Percentiles rank a stretch among this genome's conserved stretches.
Evolutionary conservation across 2,329 filamentous ascomycete genomes (phyloP).

Genomic region (Beauveria pseudobassiana): DNA sequence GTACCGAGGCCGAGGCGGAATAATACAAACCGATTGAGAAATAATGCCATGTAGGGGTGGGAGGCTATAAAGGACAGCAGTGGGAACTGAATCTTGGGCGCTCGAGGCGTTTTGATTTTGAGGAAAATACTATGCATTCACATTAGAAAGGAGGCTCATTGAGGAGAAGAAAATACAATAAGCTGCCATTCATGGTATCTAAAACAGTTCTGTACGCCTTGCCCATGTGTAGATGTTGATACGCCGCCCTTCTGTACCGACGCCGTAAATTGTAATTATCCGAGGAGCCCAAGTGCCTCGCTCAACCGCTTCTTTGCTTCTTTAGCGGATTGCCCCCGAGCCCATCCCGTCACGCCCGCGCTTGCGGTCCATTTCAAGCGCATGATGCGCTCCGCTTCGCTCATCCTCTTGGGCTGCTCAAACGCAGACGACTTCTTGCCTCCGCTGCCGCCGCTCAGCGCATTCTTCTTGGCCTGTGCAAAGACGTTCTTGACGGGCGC

Average conservation of each 20-base stretch:
- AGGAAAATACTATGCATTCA: neutral
- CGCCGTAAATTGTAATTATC: neutral
- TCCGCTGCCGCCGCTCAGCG: slow-evolving; percentile 45
- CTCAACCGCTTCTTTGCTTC: slow-evolving; percentile 36
- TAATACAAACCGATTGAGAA: neutral
- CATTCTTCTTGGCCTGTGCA: slow-evolving; percentile 59
- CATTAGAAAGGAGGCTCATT: neutral
- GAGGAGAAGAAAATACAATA: slow-evolving; percentile 5
- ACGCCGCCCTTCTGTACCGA: neutral
- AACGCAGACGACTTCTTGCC: slow-evolving; percentile 53
- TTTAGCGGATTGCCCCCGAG: slow-evolving; percentile 37
- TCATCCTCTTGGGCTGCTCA: slow-evolving; percentile 72
- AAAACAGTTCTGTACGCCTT: slow-evolving; percentile 10
- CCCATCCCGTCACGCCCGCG: slow-evolving; percentile 43
- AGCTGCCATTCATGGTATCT: slow-evolving; percentile 23
- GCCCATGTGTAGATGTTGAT: neutral
- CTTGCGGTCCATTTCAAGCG: slow-evolving; percentile 69
- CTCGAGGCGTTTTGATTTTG: slow-evolving; percentile 2
- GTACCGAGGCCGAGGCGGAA: slow-evolving; percentile 37
- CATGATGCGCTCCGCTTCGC: slow-evolving; percentile 84
- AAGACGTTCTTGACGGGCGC: slow-evolving; percentile 74
- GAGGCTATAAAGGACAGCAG: neutral
- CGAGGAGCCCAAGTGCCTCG: neutral
- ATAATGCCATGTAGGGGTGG: neutral
- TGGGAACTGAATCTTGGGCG: neutral